A percentile compares a stretch with the other conserved stretches of the same genome.
phyloP scores from a whole-genome alignment of 148 eudicot species.

The Chenopodium suecicum region DNA sequence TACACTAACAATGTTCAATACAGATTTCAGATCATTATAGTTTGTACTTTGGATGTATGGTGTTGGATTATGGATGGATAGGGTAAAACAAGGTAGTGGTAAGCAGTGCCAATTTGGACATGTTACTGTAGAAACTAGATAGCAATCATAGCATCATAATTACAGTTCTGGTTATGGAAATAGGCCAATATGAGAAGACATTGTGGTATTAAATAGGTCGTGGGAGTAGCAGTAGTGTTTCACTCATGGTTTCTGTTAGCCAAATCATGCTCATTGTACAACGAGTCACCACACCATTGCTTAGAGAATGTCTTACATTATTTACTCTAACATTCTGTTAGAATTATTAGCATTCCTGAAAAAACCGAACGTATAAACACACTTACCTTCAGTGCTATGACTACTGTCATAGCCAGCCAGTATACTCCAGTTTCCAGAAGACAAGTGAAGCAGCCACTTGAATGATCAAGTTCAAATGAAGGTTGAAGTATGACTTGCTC shows the following conservation, averaged over 20 bases:
- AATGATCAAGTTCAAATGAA: not conserved
- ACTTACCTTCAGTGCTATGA: conserved; percentile 13
- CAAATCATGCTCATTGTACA: not conserved
- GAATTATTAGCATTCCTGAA: not conserved
- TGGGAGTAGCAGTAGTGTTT: not conserved
- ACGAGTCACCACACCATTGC: not conserved
- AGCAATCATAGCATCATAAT: not conserved
- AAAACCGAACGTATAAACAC: not conserved
- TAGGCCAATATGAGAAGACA: not conserved
- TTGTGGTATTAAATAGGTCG: not conserved
- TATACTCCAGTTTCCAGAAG: not conserved
- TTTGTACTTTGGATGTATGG: no score
- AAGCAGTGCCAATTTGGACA: not conserved
- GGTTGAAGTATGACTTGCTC: not conserved
- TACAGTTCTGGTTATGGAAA: not conserved
- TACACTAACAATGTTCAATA: no score
- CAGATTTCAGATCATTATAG: no score
- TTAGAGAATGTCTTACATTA: not conserved
- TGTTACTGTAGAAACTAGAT: not conserved
- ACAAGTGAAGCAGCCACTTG: conserved; percentile 11
- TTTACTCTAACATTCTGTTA: not conserved
- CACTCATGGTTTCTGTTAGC: not conserved
- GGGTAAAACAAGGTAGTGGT: not conserved
- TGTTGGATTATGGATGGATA: not conserved
- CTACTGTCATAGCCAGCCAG: not conserved